Evolutionary conservation across 768 basidiomycete genomes (phyloP).

Genomic region (Coprinopsis marcescibilis): DNA sequence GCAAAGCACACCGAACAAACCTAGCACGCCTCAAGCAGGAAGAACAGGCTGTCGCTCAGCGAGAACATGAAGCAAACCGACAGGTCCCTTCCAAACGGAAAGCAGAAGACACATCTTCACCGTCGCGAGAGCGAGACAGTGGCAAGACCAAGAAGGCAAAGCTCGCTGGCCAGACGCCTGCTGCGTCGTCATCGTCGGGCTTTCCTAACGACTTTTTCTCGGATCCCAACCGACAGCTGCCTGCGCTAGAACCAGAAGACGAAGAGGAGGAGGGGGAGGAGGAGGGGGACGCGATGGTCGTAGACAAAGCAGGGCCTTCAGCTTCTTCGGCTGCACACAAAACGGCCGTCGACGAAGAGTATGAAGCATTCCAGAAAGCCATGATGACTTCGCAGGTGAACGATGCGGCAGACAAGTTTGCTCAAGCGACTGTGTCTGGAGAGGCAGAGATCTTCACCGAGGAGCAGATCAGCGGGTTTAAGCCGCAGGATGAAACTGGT

Average conservation of each 20-base stretch:
- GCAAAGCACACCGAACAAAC: slow-evolving; percentile 70
- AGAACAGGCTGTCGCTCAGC: slow-evolving; percentile 25
- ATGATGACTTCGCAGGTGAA: slow-evolving; percentile 35
- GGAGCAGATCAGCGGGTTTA: slow-evolving; percentile 3
- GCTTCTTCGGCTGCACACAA: slow-evolving; percentile 17
- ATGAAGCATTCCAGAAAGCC: slow-evolving; percentile 64
- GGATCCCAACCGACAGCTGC: slow-evolving; percentile 51
- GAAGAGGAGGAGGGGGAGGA: slow-evolving; percentile 39
- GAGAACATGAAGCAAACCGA: slow-evolving; percentile 28
- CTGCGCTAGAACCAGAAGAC: slow-evolving; percentile 30
- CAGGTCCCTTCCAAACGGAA: slow-evolving; percentile 18
- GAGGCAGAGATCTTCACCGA: slow-evolving; percentile 48
- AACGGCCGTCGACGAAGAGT: slow-evolving; percentile 59
- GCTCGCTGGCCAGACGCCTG: too few species aligned
- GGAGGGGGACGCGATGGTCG: slow-evolving; percentile 12
- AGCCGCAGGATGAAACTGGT: slow-evolving; percentile 30
- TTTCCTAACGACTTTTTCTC: slow-evolving; percentile 79
- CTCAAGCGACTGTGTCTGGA: slow-evolving; percentile 63
- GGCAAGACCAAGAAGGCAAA: slow-evolving; percentile 14
- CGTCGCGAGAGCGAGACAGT: slow-evolving; percentile 12
- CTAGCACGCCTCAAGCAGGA: slow-evolving; percentile 55
- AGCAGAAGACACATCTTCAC: slow-evolving; percentile 9
- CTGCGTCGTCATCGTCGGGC: slow-evolving; percentile 16
- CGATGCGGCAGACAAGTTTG: slow-evolving; percentile 43
- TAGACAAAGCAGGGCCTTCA: slow-evolving; percentile 5